Evolutionary conservation across 1,284 basidiomycete species (phyloP).

Genomic region (Ganoderma multipileum): DNA sequence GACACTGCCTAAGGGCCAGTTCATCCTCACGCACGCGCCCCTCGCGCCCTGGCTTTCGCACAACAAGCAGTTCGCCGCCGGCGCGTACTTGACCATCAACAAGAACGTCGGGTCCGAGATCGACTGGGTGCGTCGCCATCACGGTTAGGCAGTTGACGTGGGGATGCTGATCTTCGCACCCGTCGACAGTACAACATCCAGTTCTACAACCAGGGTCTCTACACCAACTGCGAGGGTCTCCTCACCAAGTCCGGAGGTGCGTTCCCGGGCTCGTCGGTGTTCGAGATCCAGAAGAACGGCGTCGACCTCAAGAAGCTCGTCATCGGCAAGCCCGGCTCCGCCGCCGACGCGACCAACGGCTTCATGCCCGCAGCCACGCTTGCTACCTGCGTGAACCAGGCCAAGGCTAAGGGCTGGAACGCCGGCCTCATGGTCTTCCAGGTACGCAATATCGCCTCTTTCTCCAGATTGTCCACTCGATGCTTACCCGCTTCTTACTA

Average conservation of each 20-base stretch:
- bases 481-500: neutral
- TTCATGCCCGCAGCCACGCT: constrained; percentile 60
- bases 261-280: constrained; percentile 46
- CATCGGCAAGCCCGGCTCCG: constrained; percentile 63
- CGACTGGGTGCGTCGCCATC: constrained; percentile 40
- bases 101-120: constrained; percentile 55
- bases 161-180: neutral
- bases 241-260: constrained; percentile 44
- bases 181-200: constrained; percentile 53
- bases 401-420: constrained; percentile 63
- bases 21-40: constrained; percentile 47
- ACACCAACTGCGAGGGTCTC: constrained; percentile 60
- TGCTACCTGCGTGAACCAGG: constrained; percentile 60
- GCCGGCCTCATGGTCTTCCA: constrained; percentile 35
- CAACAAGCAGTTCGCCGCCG: constrained; percentile 53
- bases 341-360: constrained; percentile 55
- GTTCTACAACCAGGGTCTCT: constrained; percentile 59
- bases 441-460: constrained; percentile 4
- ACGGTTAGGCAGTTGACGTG: neutral
- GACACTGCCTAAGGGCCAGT: constrained; percentile 42
- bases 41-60: constrained; percentile 65
- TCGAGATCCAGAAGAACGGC: constrained; percentile 65
- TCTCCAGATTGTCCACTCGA: neutral
- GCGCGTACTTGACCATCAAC: constrained; percentile 67
- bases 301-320: constrained; percentile 55